Base-by-base conservation (phyloP, 2,329 filamentous ascomycete genomes). In the Aspergillus novofumigatus region DNA sequence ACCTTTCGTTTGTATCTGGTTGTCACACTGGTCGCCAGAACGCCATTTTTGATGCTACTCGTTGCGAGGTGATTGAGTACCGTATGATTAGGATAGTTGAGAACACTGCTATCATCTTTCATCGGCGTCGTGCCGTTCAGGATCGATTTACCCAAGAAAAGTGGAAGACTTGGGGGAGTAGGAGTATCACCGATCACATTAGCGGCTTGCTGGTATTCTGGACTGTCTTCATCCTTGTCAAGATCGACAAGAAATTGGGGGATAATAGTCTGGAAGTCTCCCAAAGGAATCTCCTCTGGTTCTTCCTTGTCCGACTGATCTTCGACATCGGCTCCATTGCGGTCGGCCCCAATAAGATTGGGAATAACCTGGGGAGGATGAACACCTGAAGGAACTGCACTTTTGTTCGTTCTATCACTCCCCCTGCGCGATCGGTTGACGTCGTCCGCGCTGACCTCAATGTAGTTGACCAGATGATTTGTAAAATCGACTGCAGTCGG, bases 401-500 rank as follows among this genome's bases (percentile, higher is more conserved):
- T 69, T 48, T 69, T 71, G 4, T 69, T 65, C 23, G 71, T 61
- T 21, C 67, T 72, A 49, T 73, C 70, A 45, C 72, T 74, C 42
- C 72, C 72, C 29, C 72, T 67, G 48, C 72, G 67, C 45, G 68
- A 59, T 42, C 70, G 69, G 49, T 65, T 64, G 25, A 87, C 75
- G 68, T 92, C 88, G 55, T 92, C 88, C 38, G 90, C 86, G 67
- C 84, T 90, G 60, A 97, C 90, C 78, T 99, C 94, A 69, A 99
- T 91, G 72, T 97, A 99, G 77, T 99, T 99, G 75, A 99, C 93
- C 20, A 99, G 81, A 71, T 96, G 96, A 77, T 97, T 97, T 62
- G 92, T 95, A 73, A 95, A 97, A 73, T 99, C 94, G 57, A 99
- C 94, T 1, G 94, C 96, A 0, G 94, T 97, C 14, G 94, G 93